Evolutionary conservation across 2,329 filamentous ascomycete species (phyloP).

Genomic region (Magnaporthiopsis incrustans): DNA sequence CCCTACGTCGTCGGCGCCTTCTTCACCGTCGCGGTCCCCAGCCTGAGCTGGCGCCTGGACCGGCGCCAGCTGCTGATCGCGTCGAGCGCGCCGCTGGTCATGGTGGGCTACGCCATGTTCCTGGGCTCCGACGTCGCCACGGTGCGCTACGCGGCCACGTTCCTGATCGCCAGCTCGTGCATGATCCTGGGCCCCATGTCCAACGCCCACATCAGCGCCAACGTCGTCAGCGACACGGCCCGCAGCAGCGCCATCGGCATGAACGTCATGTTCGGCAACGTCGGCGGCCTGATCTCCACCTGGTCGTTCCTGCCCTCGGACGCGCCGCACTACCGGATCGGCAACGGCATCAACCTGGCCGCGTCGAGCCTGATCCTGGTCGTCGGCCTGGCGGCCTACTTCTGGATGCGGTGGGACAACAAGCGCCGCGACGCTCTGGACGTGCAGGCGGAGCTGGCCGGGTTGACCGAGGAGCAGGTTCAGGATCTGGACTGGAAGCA

Average conservation of each 20-base stretch:
- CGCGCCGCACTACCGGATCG: slow-evolving; percentile 55
- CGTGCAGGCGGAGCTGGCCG: slow-evolving; percentile 46
- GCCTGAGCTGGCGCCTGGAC: slow-evolving; percentile 49
- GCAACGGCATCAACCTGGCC: slow-evolving; percentile 60
- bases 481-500: slow-evolving; percentile 59
- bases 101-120: slow-evolving; percentile 61
- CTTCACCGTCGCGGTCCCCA: slow-evolving; percentile 49
- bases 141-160: slow-evolving; percentile 58
- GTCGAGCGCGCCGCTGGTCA: slow-evolving; percentile 46
- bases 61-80: slow-evolving; percentile 47
- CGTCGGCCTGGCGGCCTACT: slow-evolving; percentile 34
- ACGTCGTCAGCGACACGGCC: slow-evolving; percentile 59
- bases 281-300: slow-evolving; percentile 46
- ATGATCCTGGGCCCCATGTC: slow-evolving; percentile 55
- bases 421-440: slow-evolving; percentile 41
- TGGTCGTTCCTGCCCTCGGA: slow-evolving; percentile 57
- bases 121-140: slow-evolving; percentile 40
- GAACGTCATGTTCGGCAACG: slow-evolving; percentile 58
- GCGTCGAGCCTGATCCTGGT: slow-evolving; percentile 46
- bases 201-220: slow-evolving; percentile 56
- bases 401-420: slow-evolving; percentile 57
- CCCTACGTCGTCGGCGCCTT: slow-evolving; percentile 58
- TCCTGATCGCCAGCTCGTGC: slow-evolving; percentile 53
- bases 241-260: slow-evolving; percentile 53
- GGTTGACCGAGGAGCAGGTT: slow-evolving; percentile 40